Percentiles rank a stretch among this genome's conserved stretches.
These are phyloP conservation scores for Artemisia argyi DNA, from an alignment of 129 eudicot genomes.

Conservation along the genomic window DNA sequence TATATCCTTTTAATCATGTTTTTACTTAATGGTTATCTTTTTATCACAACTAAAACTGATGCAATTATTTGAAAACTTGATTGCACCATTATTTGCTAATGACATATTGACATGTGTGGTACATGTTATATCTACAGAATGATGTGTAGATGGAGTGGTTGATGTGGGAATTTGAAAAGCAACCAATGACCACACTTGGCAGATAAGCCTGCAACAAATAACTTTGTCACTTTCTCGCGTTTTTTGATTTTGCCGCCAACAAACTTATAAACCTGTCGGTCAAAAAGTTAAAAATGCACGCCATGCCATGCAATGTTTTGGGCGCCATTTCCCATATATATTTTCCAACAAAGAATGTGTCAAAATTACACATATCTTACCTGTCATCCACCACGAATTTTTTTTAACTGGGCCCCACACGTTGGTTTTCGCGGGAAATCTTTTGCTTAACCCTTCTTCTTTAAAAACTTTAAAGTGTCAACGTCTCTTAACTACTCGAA, in stretches of 20 bases:
- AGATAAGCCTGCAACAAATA: not conserved
- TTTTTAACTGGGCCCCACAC: not conserved
- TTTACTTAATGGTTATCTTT: too few species aligned
- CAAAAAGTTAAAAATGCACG: conserved; percentile 14
- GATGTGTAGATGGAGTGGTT: not conserved
- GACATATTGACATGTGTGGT: too few species aligned
- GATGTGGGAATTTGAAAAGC: not conserved
- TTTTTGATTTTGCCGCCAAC: conserved; percentile 22
- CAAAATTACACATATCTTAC: not conserved
- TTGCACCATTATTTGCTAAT: too few species aligned
- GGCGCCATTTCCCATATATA: too few species aligned
- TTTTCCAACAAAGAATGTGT: not conserved
- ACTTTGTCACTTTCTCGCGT: not conserved
- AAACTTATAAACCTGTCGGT: conserved; percentile 8
- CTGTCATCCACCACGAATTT: not conserved
- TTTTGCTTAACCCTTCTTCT: not conserved
- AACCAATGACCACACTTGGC: not conserved
- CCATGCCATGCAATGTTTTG: not conserved
- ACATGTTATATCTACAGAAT: not conserved
- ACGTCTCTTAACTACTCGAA: not conserved
- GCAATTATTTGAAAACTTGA: not conserved
- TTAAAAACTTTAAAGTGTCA: not conserved
- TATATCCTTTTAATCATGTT: too few species aligned
- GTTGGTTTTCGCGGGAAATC: not conserved
- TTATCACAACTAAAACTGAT: too few species aligned